These are phyloP conservation scores for Parastagonospora nodorum DNA, from an alignment of 2,329 filamentous ascomycete species.

Conservation along the genomic window DNA sequence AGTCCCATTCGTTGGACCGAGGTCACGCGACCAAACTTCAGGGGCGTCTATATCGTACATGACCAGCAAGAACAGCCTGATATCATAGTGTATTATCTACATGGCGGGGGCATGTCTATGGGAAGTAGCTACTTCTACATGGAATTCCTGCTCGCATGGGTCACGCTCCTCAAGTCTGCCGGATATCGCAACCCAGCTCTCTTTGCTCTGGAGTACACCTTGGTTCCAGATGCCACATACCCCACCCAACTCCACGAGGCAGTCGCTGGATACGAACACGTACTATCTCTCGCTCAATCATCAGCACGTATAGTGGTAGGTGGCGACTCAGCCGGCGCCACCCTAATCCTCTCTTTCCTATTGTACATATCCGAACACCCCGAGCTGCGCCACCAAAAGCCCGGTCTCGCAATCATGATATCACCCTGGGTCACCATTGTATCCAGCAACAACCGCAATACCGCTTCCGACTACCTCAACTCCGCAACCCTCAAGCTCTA, in stretches of 20 bases:
- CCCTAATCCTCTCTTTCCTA: conserved; percentile 73
- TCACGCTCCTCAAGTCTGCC: conserved; percentile 65
- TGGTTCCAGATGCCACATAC: conserved; percentile 75
- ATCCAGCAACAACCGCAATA: conserved; percentile 69
- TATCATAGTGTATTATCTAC: conserved; percentile 80
- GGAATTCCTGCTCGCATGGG: conserved; percentile 78
- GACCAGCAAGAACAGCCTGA: conserved; percentile 68
- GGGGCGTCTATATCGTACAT: conserved; percentile 72
- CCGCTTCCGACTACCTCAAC: conserved; percentile 76
- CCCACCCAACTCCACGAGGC: conserved; percentile 75
- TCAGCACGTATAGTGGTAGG: conserved; percentile 70
- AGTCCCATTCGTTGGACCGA: conserved; percentile 70
- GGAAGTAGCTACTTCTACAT: conserved; percentile 80
- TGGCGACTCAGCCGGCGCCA: conserved; percentile 81
- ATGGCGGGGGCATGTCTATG: conserved; percentile 85
- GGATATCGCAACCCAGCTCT: conserved; percentile 78
- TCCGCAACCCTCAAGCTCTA: conserved; percentile 69
- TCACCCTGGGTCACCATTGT: conserved; percentile 81
- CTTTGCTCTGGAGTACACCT: conserved; percentile 79
- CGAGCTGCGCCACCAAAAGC: conserved; percentile 52
- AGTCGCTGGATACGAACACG: conserved; percentile 71
- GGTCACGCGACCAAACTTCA: conserved; percentile 58
- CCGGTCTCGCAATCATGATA: conserved; percentile 71
- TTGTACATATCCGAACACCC: conserved; percentile 65
- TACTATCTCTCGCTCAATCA: conserved; percentile 63